Base-by-base conservation (phyloP, 2,329 filamentous ascomycete species). In the Venturia pyrina region DNA sequence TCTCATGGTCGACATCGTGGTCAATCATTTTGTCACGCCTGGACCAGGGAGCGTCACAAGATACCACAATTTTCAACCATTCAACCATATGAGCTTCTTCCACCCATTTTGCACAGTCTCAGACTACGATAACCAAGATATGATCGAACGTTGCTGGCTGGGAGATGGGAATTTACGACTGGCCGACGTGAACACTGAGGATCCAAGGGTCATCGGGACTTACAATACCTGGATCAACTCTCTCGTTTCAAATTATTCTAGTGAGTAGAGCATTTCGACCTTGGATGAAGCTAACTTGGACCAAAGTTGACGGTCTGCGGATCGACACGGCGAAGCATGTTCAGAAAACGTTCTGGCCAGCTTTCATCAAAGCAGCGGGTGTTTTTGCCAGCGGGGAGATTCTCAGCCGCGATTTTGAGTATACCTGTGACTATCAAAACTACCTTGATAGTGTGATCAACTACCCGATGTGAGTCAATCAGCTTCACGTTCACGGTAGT, bases 1-100 rank as follows among this genome's bases (percentile, higher is more conserved):
- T 69, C 74, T 87, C 46, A 87, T 87, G 84, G 77, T 87, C 2
- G 84, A 87, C 67, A 75, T 86, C 0, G 83, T 86, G 2, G 78
- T 80, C 8, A 86, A 86, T 71, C 82, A 87, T 70, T 81, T 81
- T 71, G 82, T 75, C n/a, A 85, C 80, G 71, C 73, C 76, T 40
- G 83, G 83, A 32, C 73, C 76, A n/a, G 73, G 75, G 13, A 62
- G 19, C 0, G 67, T 69, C 11, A 59, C 53, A 5, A 19, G 24
- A 17, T 87, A 86, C 71, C 78, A 76, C 66, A 70, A 75, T 19
- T 81, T 82, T 57, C 75, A 78, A 28, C 81, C 84, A 8, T 85
- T 87, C 70, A 81, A 87, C 72, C 75, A 82, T 37, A 67, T 78
- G 21, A 79, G 79, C 32, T 86, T 86, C 70, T 90, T 84, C 75